phyloP scores from a whole-genome alignment of 495 filamentous ascomycete species.

The Podospora bellae-mahoneyi region DNA sequence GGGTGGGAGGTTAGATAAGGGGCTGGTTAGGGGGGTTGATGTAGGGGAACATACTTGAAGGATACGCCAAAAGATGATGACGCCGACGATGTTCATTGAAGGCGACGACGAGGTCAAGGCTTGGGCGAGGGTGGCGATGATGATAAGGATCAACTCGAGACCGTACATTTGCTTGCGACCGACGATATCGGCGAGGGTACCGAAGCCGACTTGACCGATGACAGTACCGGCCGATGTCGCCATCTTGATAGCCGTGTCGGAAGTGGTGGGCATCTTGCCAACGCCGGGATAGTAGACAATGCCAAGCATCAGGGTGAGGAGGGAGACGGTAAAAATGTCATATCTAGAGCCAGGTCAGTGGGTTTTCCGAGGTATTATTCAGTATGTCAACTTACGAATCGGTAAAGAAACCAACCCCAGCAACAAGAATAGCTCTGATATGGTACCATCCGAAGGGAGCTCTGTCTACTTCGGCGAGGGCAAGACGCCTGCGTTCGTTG shows the following conservation, averaged over 20 bases:
- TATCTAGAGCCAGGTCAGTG: neutral
- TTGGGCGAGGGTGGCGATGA: slow-evolving; percentile 78
- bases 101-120: slow-evolving; percentile 64
- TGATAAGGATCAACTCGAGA: slow-evolving; percentile 83
- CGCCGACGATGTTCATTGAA: slow-evolving; percentile 66
- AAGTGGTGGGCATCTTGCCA: slow-evolving; percentile 56
- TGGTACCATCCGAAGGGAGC: slow-evolving; percentile 77
- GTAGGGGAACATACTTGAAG: slow-evolving; percentile 56
- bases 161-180: slow-evolving; percentile 86
- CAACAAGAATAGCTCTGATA: slow-evolving; percentile 65
- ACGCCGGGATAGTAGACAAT: slow-evolving; percentile 62
- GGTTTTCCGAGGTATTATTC: neutral
- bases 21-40: neutral
- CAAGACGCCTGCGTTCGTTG: slow-evolving; percentile 65
- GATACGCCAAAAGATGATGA: slow-evolving; percentile 87
- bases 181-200: slow-evolving; percentile 72
- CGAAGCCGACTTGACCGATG: slow-evolving; percentile 79
- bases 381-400: slow-evolving; percentile 55
- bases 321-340: slow-evolving; percentile 71
- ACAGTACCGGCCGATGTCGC: slow-evolving; percentile 85
- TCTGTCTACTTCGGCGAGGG: slow-evolving; percentile 70
- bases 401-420: slow-evolving; percentile 76
- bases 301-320: slow-evolving; percentile 65
- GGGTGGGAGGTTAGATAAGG: neutral
- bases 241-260: slow-evolving; percentile 83